Evolutionary conservation across 202 grass and related monocot genomes (phyloP).

Genomic region (Carex sylvatica): DNA sequence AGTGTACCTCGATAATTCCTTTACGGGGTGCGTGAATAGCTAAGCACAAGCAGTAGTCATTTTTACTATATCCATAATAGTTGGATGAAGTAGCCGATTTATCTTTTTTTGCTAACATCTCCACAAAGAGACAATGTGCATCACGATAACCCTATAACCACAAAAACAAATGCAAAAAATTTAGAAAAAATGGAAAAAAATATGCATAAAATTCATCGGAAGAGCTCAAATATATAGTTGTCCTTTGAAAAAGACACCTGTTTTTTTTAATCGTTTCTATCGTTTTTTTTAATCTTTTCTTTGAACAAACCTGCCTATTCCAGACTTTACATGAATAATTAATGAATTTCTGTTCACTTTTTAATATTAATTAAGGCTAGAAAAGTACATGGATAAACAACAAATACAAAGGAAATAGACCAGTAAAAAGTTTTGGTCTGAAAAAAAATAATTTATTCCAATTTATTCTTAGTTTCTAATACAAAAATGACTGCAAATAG

Average conservation of each 20-base stretch:
- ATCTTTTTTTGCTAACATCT: constrained; percentile 74
- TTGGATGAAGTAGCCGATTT: constrained; percentile 50
- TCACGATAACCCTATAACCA: constrained; percentile 83
- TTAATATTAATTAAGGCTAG: not conserved
- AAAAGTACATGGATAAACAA: not conserved
- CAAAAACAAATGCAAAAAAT: not conserved
- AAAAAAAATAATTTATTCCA: not conserved
- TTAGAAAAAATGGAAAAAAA: not conserved
- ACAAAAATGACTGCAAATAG: not conserved
- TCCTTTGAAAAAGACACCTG: not conserved
- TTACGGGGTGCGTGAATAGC: constrained; percentile 94
- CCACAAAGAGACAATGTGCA: constrained; percentile 87
- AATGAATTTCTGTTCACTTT: not conserved
- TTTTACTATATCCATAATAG: constrained; percentile 56
- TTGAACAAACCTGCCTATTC: constrained; percentile 5
- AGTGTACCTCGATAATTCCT: constrained; percentile 90
- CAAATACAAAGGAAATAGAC: not conserved
- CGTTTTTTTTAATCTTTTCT: not conserved
- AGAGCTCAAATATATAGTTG: not conserved
- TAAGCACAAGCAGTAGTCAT: constrained; percentile 86
- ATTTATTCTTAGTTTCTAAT: not conserved
- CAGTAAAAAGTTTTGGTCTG: not conserved
- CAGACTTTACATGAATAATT: not conserved
- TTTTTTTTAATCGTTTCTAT: not conserved
- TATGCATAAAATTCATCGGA: not conserved